Evolutionary conservation across 2,329 filamentous ascomycete species (phyloP), one percentile per base, ranked within the genome.

Genomic region (Scedosporium aurantiacum): DNA sequence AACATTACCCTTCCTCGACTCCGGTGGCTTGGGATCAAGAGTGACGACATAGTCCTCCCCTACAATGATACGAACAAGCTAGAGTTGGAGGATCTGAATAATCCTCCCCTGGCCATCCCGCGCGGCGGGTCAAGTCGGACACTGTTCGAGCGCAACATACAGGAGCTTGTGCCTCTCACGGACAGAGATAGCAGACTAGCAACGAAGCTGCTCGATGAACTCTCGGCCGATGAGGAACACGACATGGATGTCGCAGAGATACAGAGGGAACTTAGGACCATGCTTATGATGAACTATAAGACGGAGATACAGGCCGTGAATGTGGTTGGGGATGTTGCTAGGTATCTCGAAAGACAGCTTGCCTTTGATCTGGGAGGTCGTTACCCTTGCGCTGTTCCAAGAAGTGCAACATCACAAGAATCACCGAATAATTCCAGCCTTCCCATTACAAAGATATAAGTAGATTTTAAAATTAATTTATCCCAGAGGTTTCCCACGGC

Each of bases 301-400:
- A 87, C 87, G 0, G 90, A 94, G 69, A 89, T 93, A 58, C 88
- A 94, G 67, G 80, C 85, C 18, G 72, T 90, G 5, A 85, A 89
- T 61, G 75, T 81, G 3, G 73, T 73, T 7, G 82, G 82, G 0
- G 74, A 80, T 57, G 66, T 85, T 4, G 71, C 74, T 0, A 40
- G 65, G 0, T 85, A 82, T 82, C 69, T 85, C 3, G 76, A 84
- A 57, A 60, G 64, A 2, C 72, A 74, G 58, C 69, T 84, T 45
- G 55, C 37, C 16, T 2, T 47, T n/a, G 28, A 32, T 47, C n/a
- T 63, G 1, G 18, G 25, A 12, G 16, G 28, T n/a, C n/a, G n/a
- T n/a, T n/a, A n/a, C n/a, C n/a, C n/a, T 2, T 12, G 28, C 2
- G 28, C 28, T 10, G 28, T 32, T 32, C 10, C 28, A 10, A 32